These are phyloP conservation scores for Solanum lycopersicoides DNA, from an alignment of 257 asterid species.

Conservation along the genomic window DNA sequence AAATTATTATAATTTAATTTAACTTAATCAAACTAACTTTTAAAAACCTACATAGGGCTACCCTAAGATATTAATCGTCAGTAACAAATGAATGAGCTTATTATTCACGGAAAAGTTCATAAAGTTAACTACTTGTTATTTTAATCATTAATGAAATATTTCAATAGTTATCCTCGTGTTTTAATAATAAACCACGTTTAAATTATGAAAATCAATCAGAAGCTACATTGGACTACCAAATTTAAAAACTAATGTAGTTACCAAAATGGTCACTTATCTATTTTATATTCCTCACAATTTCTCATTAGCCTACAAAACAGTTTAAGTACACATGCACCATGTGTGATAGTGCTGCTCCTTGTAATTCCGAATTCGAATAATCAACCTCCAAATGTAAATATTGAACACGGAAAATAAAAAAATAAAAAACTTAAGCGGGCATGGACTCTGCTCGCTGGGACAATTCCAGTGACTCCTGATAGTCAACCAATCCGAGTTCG, in stretches of 20 bases:
- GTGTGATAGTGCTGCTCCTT: not conserved
- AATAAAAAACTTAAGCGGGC: not conserved
- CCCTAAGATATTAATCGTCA: not conserved
- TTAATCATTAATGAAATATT: too few relatives aligned
- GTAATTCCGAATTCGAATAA: not conserved
- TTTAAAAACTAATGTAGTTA: not conserved
- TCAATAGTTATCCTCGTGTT: too few relatives aligned
- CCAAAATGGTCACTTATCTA: not conserved
- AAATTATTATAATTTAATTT: too few relatives aligned
- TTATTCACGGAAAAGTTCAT: not conserved
- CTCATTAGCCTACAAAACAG: not conserved
- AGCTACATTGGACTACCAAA: not conserved
- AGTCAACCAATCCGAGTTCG: not conserved
- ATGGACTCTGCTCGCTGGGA: not conserved
- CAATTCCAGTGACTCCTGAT: not conserved
- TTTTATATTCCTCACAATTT: not conserved
- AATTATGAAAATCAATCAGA: not conserved
- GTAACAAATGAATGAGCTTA: too few relatives aligned
- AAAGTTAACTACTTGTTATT: too few relatives aligned
- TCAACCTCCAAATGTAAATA: too few relatives aligned
- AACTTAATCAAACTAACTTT: too few relatives aligned
- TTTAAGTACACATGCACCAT: too few relatives aligned
- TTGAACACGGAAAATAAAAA: too few relatives aligned
- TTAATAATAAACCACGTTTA: too few relatives aligned
- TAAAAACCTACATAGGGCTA: too few relatives aligned